These are phyloP conservation scores for Simplicillium sp. DNA, from an alignment of 2,329 filamentous ascomycete genomes.

Conservation along the genomic window DNA sequence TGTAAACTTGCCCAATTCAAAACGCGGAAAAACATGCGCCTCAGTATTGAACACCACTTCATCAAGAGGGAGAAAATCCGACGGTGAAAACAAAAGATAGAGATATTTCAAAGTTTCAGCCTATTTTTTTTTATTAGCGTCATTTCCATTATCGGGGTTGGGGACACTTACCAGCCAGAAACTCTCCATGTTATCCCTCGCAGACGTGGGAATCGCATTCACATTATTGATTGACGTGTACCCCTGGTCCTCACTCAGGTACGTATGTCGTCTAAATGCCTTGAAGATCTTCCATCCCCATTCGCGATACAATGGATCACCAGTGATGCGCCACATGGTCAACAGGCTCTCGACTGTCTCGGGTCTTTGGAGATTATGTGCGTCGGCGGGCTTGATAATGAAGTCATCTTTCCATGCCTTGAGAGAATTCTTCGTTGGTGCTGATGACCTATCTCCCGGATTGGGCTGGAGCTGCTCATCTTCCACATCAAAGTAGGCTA, in stretches of 20 bases:
- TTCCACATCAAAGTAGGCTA: conserved; percentile 76
- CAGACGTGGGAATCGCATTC: conserved; percentile 55
- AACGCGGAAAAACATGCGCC: conserved; percentile 80
- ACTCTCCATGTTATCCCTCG: conserved; percentile 91
- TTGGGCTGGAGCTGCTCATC: conserved; percentile 46
- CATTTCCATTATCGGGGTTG: too few species aligned
- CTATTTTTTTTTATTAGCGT: too few species aligned
- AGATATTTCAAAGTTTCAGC: conserved; percentile 97
- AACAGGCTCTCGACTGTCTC: conserved; percentile 95
- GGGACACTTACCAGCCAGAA: conserved; percentile 75
- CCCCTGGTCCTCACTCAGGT: conserved; percentile 65
- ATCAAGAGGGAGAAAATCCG: conserved; percentile 73
- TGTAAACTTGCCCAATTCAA: conserved; percentile 37
- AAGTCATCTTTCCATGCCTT: conserved; percentile 70
- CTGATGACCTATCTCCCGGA: conserved; percentile 41
- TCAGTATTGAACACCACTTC: conserved; percentile 92
- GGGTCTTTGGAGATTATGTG: conserved; percentile 87
- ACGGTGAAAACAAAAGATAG: conserved; percentile 81
- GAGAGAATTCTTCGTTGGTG: conserved; percentile 36
- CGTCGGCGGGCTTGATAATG: conserved; percentile 64
- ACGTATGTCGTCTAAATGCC: conserved; percentile 76
- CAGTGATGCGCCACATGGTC: conserved; percentile 98
- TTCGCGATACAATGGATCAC: conserved; percentile 76
- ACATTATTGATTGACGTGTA: conserved; percentile 77
- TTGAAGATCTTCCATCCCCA: conserved; percentile 99